These are phyloP conservation scores for Sphagnum magellanicum DNA, from an alignment of 228 moss, liverwort and hornwort genomes.

Conservation along the genomic window DNA sequence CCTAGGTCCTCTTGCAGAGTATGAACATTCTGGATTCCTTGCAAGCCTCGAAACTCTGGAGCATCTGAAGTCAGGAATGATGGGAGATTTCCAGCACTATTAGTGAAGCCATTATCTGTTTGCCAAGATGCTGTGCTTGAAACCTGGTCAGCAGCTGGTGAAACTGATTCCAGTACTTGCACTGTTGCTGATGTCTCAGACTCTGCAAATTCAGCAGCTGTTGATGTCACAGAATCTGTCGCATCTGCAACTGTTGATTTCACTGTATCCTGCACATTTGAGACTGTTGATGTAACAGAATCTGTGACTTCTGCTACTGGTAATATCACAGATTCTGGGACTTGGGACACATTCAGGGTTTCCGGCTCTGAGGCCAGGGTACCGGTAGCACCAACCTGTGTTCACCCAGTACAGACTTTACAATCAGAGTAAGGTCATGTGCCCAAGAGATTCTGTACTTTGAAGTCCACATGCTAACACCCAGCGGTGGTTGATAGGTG, in stretches of 20 bases:
- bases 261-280: constrained; percentile 13
- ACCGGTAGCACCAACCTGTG: no score
- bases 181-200: constrained; percentile 15
- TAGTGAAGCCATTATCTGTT: constrained; percentile 43
- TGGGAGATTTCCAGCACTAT: constrained; percentile 74
- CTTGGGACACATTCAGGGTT: no score
- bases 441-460: no score
- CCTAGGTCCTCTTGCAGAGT: constrained; percentile 52
- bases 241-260: constrained; percentile 17
- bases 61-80: constrained; percentile 61
- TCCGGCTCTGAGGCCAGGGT: no score
- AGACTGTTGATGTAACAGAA: constrained; percentile 23
- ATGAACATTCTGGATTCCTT: constrained; percentile 48
- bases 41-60: constrained; percentile 62
- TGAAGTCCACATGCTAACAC: no score
- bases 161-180: constrained; percentile 29
- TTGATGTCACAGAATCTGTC: constrained; percentile 20
- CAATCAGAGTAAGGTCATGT: no score
- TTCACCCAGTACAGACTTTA: no score
- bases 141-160: constrained; percentile 17
- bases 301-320: no score
- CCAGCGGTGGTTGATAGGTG: no score
- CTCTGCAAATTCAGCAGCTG: constrained; percentile 32
- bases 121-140: constrained; percentile 44
- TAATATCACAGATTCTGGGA: no score